Conservation (phyloP, 2,329 filamentous ascomycete genomes). For the Ceratocystis smalleyi region DNA sequence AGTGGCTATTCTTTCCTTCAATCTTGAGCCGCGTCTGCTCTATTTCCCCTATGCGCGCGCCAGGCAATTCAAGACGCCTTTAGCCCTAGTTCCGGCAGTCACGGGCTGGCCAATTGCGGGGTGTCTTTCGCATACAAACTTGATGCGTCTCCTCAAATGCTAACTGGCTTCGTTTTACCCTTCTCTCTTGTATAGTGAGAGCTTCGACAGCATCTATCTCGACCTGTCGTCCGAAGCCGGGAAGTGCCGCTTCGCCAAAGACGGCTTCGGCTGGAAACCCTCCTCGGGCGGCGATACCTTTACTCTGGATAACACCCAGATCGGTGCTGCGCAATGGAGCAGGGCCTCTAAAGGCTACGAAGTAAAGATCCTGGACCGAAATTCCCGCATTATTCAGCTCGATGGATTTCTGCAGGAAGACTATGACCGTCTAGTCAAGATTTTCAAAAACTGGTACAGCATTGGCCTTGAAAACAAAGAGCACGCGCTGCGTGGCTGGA, state of each 20-base stretch:
- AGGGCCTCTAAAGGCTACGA: slow-evolving; percentile 84
- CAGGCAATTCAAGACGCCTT: not conserved
- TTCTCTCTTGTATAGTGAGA: slow-evolving; percentile 44
- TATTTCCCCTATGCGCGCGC: not conserved
- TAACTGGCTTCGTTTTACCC: not conserved
- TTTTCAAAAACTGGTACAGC: slow-evolving; percentile 98
- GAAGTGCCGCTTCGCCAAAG: slow-evolving; percentile 89
- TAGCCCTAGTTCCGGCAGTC: not conserved
- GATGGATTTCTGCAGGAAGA: slow-evolving; percentile 95
- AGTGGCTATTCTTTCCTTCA: not conserved
- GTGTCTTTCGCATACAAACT: not conserved
- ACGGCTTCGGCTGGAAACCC: slow-evolving; percentile 90
- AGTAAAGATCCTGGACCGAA: slow-evolving; percentile 75
- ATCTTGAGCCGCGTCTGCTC: not conserved
- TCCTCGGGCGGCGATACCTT: slow-evolving; percentile 77
- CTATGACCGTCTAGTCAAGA: slow-evolving; percentile 74
- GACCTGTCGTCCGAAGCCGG: slow-evolving; percentile 86
- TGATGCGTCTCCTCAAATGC: not conserved
- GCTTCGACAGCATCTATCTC: slow-evolving; percentile 92
- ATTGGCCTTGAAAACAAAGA: slow-evolving; percentile 83
- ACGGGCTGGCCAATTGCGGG: not conserved
- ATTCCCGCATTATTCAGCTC: slow-evolving; percentile 74
- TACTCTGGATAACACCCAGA: slow-evolving; percentile 76
- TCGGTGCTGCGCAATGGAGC: slow-evolving; percentile 84
- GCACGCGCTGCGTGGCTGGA: slow-evolving; percentile 91